Evolutionary conservation across 2,329 filamentous ascomycete species (phyloP).

Genomic region (Botrytis hyacinthi): DNA sequence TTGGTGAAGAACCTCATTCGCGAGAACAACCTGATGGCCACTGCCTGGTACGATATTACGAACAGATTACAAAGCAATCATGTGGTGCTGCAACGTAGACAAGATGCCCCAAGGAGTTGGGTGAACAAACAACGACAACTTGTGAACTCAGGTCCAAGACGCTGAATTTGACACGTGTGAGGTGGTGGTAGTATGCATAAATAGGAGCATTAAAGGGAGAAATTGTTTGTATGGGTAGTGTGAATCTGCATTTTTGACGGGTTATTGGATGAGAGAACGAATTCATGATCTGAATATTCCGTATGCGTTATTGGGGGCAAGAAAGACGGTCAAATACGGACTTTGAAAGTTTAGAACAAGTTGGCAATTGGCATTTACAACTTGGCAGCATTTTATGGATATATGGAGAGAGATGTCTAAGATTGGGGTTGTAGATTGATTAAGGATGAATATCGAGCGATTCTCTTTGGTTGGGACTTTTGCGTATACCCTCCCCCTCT

Average conservation of each 20-base stretch:
- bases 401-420: slow-evolving; percentile 21
- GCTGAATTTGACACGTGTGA: slow-evolving; percentile 17
- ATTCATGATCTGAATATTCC: slow-evolving; percentile 16
- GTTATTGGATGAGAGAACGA: slow-evolving; percentile 11
- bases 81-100: slow-evolving; percentile 71
- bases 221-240: not conserved
- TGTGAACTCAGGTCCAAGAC: slow-evolving; percentile 49
- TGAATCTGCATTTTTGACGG: slow-evolving; percentile 14
- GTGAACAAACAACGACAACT: slow-evolving; percentile 77
- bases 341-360: slow-evolving; percentile 6
- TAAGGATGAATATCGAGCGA: slow-evolving; percentile 14
- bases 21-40: slow-evolving; percentile 75
- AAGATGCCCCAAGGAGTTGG: slow-evolving; percentile 77
- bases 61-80: slow-evolving; percentile 79
- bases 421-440: slow-evolving; percentile 20
- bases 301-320: not conserved
- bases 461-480: slow-evolving; percentile 15
- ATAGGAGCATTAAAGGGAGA: not conserved
- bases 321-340: not conserved
- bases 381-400: slow-evolving; percentile 19
- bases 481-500: slow-evolving; percentile 17
- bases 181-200: not conserved
- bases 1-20: slow-evolving; percentile 61
- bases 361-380: not conserved
- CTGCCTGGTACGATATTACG: slow-evolving; percentile 84